Evolutionary conservation across 139 green algal species (phyloP).

Genomic region (Coelastrella sp.): DNA sequence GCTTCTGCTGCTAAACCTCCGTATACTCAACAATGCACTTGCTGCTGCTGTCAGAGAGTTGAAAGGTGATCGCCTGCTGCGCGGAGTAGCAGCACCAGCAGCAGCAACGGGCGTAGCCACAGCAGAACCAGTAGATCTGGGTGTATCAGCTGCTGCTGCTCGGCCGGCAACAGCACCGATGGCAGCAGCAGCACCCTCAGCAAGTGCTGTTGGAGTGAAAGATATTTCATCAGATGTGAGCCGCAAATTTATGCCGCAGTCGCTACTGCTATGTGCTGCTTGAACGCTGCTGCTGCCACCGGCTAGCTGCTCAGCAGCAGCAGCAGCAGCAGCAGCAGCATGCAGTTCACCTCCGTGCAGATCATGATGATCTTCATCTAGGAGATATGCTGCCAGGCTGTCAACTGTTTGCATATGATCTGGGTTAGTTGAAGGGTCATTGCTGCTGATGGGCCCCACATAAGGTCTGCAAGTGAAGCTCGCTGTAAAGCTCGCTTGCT

Average conservation of each 20-base stretch:
- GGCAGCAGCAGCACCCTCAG: constrained; percentile 35
- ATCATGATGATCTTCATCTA: too few relatives aligned
- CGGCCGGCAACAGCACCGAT: neutral
- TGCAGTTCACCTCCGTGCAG: neutral
- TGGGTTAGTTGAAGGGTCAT: too few relatives aligned
- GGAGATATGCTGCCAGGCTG: neutral
- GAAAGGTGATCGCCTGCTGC: neutral
- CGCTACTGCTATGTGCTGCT: too few relatives aligned
- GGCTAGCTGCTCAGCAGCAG: too few relatives aligned
- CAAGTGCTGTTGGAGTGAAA: neutral
- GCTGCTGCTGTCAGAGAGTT: neutral
- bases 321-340: constrained; percentile 7
- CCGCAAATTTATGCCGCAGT: neutral
- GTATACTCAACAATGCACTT: neutral
- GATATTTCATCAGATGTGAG: neutral
- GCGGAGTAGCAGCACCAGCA: neutral
- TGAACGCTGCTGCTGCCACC: neutral
- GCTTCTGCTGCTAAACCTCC: neutral
- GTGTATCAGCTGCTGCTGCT: constrained; percentile 2
- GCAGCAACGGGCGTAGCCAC: neutral
- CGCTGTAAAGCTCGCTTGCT: neutral
- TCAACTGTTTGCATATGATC: neutral
- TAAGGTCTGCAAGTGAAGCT: too few relatives aligned
- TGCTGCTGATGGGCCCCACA: too few relatives aligned
- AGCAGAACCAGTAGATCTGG: neutral